Percentiles rank a stretch among this genome's conserved stretches.
Evolutionary conservation across 495 filamentous ascomycete species (phyloP).

Genomic region (Apiosordaria backusii): DNA sequence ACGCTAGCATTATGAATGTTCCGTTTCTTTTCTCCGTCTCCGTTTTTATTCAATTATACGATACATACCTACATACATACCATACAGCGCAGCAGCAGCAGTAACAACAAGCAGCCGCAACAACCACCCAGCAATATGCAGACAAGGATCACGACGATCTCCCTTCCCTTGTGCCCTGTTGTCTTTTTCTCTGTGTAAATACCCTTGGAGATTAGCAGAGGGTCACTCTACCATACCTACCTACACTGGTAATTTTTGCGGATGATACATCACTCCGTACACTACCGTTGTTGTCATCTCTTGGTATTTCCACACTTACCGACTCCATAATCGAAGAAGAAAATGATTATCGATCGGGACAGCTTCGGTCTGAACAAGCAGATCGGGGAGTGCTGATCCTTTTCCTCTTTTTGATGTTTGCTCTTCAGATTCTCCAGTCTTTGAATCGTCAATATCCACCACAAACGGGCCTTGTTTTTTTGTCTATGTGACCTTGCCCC

Average conservation of each 20-base stretch:
- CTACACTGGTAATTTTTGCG: background rate
- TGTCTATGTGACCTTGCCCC: no score
- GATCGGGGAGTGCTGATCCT: background rate
- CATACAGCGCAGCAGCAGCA: no score
- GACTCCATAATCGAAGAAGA: background rate
- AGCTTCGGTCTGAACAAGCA: constrained; percentile 3
- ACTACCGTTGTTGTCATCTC: background rate
- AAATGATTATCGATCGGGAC: constrained; percentile 8
- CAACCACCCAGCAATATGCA: no score
- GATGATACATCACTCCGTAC: no score
- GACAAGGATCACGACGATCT: constrained; percentile 7
- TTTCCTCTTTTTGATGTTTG: background rate
- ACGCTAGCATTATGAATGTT: background rate
- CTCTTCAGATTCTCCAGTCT: no score
- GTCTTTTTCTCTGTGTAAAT: background rate
- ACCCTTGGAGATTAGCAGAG: background rate
- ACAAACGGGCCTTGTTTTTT: no score
- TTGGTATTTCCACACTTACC: background rate
- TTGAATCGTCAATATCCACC: background rate
- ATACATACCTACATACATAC: background rate
- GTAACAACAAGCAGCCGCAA: no score
- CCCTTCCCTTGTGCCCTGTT: constrained; percentile 1
- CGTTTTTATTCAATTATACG: background rate
- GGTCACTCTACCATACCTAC: background rate
- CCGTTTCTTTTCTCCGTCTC: background rate